Percentiles rank a stretch among this genome's conserved stretches.
Conservation (phyloP, 1,284 basidiomycete species). For the Tausonia pullulans region DNA sequence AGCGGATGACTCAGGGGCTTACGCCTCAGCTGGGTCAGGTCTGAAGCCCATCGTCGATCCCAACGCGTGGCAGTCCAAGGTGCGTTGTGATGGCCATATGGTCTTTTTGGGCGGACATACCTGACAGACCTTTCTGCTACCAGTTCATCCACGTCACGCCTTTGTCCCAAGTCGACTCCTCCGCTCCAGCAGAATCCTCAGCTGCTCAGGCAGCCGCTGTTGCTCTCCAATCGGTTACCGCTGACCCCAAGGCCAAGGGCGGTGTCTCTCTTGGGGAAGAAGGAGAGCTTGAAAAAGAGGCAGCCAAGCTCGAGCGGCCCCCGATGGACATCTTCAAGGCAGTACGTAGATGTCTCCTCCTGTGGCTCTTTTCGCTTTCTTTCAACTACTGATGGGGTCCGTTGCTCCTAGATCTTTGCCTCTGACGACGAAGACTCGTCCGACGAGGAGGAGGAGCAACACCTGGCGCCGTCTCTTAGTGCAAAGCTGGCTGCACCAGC, state of each 20-base stretch:
- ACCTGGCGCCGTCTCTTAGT: background rate
- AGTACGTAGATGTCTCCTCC: constrained; percentile 28
- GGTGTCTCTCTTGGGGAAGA: constrained; percentile 46
- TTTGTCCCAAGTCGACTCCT: constrained; percentile 23
- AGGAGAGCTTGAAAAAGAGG: constrained; percentile 80
- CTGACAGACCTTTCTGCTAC: background rate
- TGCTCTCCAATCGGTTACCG: background rate
- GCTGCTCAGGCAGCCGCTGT: background rate
- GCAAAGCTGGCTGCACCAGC: background rate
- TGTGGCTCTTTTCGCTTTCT: constrained; percentile 8
- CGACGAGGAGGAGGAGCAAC: constrained; percentile 13
- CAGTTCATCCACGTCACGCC: background rate
- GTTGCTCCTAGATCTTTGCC: constrained; percentile 55
- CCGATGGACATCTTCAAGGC: constrained; percentile 85
- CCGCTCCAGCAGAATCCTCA: constrained; percentile 8
- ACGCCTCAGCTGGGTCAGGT: constrained; percentile 3
- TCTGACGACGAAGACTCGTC: constrained; percentile 64
- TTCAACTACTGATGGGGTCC: background rate
- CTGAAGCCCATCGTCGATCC: constrained; percentile 13
- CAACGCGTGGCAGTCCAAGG: constrained; percentile 6
- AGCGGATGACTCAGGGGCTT: constrained; percentile 7
- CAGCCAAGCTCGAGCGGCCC: constrained; percentile 72
- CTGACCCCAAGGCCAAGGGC: background rate
- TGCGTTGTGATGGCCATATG: constrained; percentile 16
- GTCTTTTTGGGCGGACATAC: background rate